Conservation (phyloP, 208 protist genomes). For the Kentomonas sorsogonicus region DNA sequence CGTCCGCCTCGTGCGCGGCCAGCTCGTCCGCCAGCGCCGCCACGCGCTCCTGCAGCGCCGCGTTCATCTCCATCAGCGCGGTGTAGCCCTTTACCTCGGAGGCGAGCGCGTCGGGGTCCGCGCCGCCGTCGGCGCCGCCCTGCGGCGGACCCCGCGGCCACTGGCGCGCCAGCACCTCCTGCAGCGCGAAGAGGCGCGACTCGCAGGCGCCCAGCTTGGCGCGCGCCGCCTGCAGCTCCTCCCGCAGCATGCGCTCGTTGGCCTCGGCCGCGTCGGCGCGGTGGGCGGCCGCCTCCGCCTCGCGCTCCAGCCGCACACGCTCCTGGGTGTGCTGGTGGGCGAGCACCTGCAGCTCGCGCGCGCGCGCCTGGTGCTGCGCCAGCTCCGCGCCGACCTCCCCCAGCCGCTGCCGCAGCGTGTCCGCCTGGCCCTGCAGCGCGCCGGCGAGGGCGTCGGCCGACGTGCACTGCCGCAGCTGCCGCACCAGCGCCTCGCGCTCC, state of each 20-base stretch:
- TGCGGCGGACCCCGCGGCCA: neutral
- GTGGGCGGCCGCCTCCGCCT: slow-evolving; percentile 19
- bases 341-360: slow-evolving; percentile 32
- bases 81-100: slow-evolving; percentile 62
- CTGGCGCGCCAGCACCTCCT: slow-evolving; percentile 10
- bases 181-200: slow-evolving; percentile 11
- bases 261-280: slow-evolving; percentile 17
- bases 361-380: slow-evolving; percentile 28
- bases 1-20: neutral
- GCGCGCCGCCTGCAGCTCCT: slow-evolving; percentile 38
- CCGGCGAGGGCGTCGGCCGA: slow-evolving; percentile 41
- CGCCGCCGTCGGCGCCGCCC: neutral
- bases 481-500: slow-evolving; percentile 33
- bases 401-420: slow-evolving; percentile 51
- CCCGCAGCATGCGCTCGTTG: slow-evolving; percentile 26
- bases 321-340: slow-evolving; percentile 32
- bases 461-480: slow-evolving; percentile 28
- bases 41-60: slow-evolving; percentile 32
- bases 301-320: slow-evolving; percentile 27
- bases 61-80: slow-evolving; percentile 61
- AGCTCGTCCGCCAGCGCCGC: slow-evolving; percentile 7
- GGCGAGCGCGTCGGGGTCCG: slow-evolving; percentile 16
- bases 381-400: slow-evolving; percentile 50
- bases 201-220: slow-evolving; percentile 35
- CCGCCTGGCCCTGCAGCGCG: slow-evolving; percentile 43